These are phyloP conservation scores for Melampsora larici-populina DNA, from an alignment of 1,284 basidiomycete genomes.

Conservation along the genomic window DNA sequence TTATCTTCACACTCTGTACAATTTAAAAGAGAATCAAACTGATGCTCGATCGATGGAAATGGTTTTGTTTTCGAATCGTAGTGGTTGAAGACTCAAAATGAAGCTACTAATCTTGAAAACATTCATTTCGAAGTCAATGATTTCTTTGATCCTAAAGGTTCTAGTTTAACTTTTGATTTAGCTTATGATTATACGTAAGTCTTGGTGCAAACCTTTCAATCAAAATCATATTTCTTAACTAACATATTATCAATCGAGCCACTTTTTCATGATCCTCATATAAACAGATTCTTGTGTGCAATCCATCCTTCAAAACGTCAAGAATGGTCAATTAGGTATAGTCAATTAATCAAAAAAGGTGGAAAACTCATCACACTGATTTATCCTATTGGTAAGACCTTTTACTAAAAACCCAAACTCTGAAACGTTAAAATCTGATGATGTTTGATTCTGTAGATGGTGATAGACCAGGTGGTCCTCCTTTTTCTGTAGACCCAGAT, in stretches of 20 bases:
- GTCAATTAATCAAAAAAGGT: not conserved
- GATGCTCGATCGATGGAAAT: no score
- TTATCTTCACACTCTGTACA: no score
- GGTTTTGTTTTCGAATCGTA: not conserved
- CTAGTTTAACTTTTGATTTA: not conserved
- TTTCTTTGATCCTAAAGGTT: not conserved
- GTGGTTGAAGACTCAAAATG: not conserved
- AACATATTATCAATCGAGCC: no score
- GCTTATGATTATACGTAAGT: conserved; percentile 4
- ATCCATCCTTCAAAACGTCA: not conserved
- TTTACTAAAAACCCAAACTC: no score
- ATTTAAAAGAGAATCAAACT: not conserved
- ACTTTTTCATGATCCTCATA: not conserved
- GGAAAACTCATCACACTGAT: not conserved
- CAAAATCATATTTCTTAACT: not conserved
- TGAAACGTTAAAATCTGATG: not conserved
- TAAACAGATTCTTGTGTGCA: not conserved
- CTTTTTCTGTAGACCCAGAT: not conserved
- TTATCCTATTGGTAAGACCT: not conserved
- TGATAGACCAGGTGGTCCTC: conserved; percentile 2
- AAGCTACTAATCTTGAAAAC: not conserved
- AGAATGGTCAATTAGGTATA: not conserved
- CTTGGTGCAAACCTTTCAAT: not conserved
- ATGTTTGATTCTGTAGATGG: not conserved
- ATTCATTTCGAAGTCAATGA: not conserved